Percentiles rank a stretch among this genome's conserved stretches.
phyloP scores from a whole-genome alignment of 2,329 filamentous ascomycete genomes.

The Lasiodiplodia sp. region DNA sequence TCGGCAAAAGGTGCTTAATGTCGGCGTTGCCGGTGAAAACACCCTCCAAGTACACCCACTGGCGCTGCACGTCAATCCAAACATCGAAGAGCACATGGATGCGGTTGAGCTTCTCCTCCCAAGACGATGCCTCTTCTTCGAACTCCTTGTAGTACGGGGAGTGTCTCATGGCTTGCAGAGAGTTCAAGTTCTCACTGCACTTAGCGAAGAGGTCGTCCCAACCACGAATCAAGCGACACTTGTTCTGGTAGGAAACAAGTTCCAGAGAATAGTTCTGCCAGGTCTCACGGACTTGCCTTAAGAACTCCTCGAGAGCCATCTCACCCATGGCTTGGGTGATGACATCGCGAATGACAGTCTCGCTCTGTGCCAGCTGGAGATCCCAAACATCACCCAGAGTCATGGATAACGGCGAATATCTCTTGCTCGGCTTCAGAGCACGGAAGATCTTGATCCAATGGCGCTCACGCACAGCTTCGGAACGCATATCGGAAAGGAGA shows the following conservation, averaged over 20 bases:
- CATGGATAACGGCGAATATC: constrained; percentile 93
- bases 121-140: constrained; percentile 92
- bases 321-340: constrained; percentile 96
- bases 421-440: constrained; percentile 86
- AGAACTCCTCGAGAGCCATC: constrained; percentile 96
- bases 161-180: constrained; percentile 96
- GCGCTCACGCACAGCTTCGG: constrained; percentile 92
- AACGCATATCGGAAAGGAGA: constrained; percentile 88
- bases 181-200: constrained; percentile 97
- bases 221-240: constrained; percentile 93
- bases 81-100: constrained; percentile 98
- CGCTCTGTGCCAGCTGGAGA: constrained; percentile 85
- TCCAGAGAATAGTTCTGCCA: constrained; percentile 97
- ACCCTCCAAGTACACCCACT: constrained; percentile 99
- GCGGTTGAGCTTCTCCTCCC: constrained; percentile 98
- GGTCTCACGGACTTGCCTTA: constrained; percentile 93
- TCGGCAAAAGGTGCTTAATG: constrained; percentile 96
- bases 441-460: constrained; percentile 99
- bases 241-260: constrained; percentile 96
- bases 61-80: constrained; percentile 99
- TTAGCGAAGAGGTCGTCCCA: constrained; percentile 99
- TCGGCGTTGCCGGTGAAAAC: constrained; percentile 99
- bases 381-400: constrained; percentile 99
- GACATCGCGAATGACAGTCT: constrained; percentile 88
- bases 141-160: constrained; percentile 99